These are phyloP conservation scores for Eucalyptus tenuipes DNA, from an alignment of 345 rosid genomes.

Conservation along the genomic window DNA sequence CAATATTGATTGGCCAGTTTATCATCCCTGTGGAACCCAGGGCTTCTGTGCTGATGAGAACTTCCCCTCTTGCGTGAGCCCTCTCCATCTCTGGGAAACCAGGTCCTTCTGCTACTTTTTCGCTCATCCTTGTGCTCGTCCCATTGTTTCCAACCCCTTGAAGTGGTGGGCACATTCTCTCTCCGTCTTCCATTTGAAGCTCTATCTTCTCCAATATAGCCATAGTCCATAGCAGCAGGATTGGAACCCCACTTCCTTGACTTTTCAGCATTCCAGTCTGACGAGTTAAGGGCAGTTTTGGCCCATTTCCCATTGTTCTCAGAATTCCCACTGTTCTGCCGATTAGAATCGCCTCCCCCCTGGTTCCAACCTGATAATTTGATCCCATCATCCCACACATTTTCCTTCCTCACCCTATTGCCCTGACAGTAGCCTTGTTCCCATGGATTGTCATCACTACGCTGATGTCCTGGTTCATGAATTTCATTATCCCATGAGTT, in stretches of 20 bases:
- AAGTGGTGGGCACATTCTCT: slow-evolving; percentile 2
- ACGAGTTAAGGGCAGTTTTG: slow-evolving; percentile 2
- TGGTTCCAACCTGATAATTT: slow-evolving; percentile 9
- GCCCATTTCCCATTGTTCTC: slow-evolving; percentile 8
- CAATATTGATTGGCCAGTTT: slow-evolving; percentile 8
- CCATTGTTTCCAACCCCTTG: slow-evolving; percentile 11
- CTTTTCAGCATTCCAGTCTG: slow-evolving; percentile 6
- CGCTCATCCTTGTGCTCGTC: background rate
- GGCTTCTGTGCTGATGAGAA: slow-evolving; percentile 18
- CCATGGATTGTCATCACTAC: slow-evolving; percentile 25
- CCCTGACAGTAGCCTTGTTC: slow-evolving; percentile 14
- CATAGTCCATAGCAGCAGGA: slow-evolving; percentile 3
- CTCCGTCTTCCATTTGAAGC: slow-evolving; percentile 10
- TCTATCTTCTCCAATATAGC: background rate
- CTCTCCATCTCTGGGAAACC: slow-evolving; percentile 13
- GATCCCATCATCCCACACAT: slow-evolving; percentile 5
- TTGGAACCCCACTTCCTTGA: background rate
- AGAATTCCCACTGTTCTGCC: background rate
- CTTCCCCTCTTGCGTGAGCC: slow-evolving; percentile 34
- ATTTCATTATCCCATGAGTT: slow-evolving; percentile 5
- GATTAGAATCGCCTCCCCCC: background rate
- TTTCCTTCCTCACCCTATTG: slow-evolving; percentile 9
- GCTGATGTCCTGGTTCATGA: background rate
- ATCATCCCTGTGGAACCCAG: slow-evolving; percentile 22
- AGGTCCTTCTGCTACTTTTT: slow-evolving; percentile 7